phyloP scores from a whole-genome alignment of 2,329 filamentous ascomycete genomes.

The Lithohypha guttulata region DNA sequence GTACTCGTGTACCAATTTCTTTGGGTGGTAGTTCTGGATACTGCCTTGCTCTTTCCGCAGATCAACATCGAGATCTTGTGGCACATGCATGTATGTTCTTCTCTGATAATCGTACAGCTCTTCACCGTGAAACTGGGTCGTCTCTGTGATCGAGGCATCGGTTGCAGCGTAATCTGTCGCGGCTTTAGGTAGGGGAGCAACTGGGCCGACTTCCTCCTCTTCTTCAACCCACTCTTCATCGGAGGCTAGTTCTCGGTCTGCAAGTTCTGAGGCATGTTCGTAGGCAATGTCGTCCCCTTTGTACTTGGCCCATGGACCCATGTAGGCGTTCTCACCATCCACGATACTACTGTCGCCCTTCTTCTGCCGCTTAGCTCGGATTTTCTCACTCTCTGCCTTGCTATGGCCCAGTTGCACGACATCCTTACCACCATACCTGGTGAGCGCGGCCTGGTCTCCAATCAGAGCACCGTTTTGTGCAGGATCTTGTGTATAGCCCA shows the following conservation, averaged over 20 bases:
- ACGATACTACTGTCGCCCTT: conserved; percentile 77
- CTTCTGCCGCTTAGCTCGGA: conserved; percentile 65
- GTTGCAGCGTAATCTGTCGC: conserved; percentile 41
- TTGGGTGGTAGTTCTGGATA: conserved; percentile 82
- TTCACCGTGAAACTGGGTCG: conserved; percentile 73
- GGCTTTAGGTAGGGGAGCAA: conserved; percentile 38
- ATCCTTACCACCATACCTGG: conserved; percentile 40
- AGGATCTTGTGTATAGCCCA: conserved; percentile 43
- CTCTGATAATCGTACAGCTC: conserved; percentile 87
- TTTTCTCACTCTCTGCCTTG: conserved; percentile 59
- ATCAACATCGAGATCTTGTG: conserved; percentile 79
- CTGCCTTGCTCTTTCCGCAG: conserved; percentile 70
- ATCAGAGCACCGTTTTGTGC: conserved; percentile 33
- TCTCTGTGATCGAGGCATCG: conserved; percentile 60
- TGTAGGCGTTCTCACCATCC: conserved; percentile 77
- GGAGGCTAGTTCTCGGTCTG: conserved; percentile 61
- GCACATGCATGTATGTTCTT: conserved; percentile 94
- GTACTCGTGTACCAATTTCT: conserved; percentile 87
- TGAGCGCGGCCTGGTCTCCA: conserved; percentile 37
- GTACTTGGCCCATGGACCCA: conserved; percentile 91
- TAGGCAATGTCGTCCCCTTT: conserved; percentile 60
- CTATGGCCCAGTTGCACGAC: conserved; percentile 45
- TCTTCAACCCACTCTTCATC: conserved; percentile 75
- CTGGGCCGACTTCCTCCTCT: conserved; percentile 60
- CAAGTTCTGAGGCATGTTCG: conserved; percentile 55